Evolutionary conservation across 2,329 filamentous ascomycete genomes (phyloP), one percentile per base, ranked within the genome.

Genomic region (Fusarium mexicanum): DNA sequence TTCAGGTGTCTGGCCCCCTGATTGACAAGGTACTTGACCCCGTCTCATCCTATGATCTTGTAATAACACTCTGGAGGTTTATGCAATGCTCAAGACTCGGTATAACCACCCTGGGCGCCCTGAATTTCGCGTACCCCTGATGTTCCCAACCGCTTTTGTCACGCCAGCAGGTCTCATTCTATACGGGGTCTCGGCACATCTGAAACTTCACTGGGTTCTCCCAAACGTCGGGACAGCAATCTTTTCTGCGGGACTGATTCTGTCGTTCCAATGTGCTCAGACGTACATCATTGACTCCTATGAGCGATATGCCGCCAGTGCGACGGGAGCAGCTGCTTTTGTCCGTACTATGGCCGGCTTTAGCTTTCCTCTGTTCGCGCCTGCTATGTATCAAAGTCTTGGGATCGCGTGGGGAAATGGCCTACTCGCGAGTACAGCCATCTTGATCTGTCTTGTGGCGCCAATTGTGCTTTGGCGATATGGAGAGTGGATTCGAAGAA

Each of bases 231-330:
- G 90, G 3, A 87, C 88, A 13, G 81, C 74, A 1, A 77, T 83
- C 2, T 80, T 84, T 24, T 73, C 88, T 0, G 80, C 85, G 2
- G 89, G 89, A 1, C 86, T 89, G 61, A 87, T 91, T 53, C 83
- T 88, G 2, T 83, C 86, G 0, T 92, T 91, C 70, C 88, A 89
- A 78, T 87, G 88, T 31, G 86, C 88, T 40, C 87, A 89, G 72
- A 88, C 88, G 0, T 91, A 91, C 63, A 83, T 90, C 5, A 85
- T 90, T 17, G 89, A 91, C 51, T 88, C 87, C 11, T 84, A 83
- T 65, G 80, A 80, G 59, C 76, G 78, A 38, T 82, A 81, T 60
- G 80, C 81, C 0, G 83, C 83, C 5, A 82, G 80, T 13, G 82
- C 83, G 0, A 86, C 87, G 47, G 89, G 87, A 0, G 89, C 87